phyloP scores from a whole-genome alignment of 805 yeast genomes.

The Kazachstania bromeliacearum region DNA sequence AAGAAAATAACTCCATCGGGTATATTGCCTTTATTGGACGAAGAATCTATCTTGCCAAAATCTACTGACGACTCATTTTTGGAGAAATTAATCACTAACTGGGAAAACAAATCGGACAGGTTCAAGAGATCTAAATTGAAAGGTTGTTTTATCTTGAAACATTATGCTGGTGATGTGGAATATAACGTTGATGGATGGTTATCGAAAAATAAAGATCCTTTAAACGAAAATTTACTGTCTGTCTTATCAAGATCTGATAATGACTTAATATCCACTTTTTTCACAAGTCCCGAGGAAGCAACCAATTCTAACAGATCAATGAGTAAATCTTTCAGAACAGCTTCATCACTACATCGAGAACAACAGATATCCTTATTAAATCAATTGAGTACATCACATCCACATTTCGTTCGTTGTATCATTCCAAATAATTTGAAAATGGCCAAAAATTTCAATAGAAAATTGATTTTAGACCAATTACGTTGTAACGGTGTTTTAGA shows the following conservation, averaged over 20 bases:
- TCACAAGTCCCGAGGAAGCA: constrained; percentile 21
- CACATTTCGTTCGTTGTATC: constrained; percentile 95
- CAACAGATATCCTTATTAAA: constrained; percentile 65
- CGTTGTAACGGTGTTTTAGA: constrained; percentile 96
- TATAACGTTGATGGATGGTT: constrained; percentile 89
- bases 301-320: constrained; percentile 5
- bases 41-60: constrained; percentile 90
- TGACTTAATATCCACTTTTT: constrained; percentile 46
- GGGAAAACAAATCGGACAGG: constrained; percentile 45
- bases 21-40: constrained; percentile 77
- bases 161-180: constrained; percentile 96
- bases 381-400: constrained; percentile 72
- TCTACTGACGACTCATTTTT: constrained; percentile 76
- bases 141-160: constrained; percentile 74
- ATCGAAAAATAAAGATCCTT: constrained; percentile 88
- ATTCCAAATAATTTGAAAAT: constrained; percentile 74
- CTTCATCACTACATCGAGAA: constrained; percentile 81
- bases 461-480: constrained; percentile 74
- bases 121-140: constrained; percentile 67
- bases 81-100: constrained; percentile 61
- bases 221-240: constrained; percentile 62
- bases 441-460: constrained; percentile 63
- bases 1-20: constrained; percentile 59
- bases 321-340: constrained; percentile 38
- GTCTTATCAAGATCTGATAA: constrained; percentile 52